Conservation (phyloP, 75 land plant species). For the Cryptomeria japonica region DNA sequence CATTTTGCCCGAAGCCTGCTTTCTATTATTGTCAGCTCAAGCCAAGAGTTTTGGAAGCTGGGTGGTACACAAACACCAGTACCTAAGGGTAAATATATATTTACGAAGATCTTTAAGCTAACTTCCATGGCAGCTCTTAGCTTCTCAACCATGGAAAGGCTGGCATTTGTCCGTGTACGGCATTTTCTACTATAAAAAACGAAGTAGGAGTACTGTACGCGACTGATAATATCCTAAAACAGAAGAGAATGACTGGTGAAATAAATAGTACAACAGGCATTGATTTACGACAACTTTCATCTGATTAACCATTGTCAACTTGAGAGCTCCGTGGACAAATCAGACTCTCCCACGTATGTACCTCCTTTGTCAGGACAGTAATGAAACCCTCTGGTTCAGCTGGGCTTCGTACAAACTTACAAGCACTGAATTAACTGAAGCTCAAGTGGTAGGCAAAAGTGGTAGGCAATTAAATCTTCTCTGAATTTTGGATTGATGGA, state of each 20-base stretch:
- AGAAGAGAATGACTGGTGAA: too few species aligned
- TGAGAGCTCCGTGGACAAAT: neutral
- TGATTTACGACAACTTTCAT: too few species aligned
- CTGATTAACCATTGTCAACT: neutral
- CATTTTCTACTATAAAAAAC: neutral
- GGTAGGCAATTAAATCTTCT: too few species aligned
- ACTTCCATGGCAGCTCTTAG: neutral
- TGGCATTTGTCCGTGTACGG: neutral
- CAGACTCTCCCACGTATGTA: neutral
- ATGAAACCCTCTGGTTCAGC: too few species aligned
- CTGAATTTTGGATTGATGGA: too few species aligned
- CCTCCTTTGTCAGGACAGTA: neutral
- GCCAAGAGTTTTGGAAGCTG: neutral
- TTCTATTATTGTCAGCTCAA: neutral
- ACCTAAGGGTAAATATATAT: neutral
- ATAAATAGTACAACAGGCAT: too few species aligned
- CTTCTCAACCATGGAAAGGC: neutral
- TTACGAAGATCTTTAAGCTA: neutral
- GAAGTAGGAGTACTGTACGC: too few species aligned
- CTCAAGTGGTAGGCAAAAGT: neutral
- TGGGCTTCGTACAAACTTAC: too few species aligned
- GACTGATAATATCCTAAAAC: too few species aligned
- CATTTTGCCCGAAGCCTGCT: neutral
- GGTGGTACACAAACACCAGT: neutral
- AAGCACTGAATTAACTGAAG: neutral